Evolutionary conservation across 805 yeast genomes (phyloP), one percentile per base, ranked within the genome.

Genomic region (Torulaspora microellipsoides): DNA sequence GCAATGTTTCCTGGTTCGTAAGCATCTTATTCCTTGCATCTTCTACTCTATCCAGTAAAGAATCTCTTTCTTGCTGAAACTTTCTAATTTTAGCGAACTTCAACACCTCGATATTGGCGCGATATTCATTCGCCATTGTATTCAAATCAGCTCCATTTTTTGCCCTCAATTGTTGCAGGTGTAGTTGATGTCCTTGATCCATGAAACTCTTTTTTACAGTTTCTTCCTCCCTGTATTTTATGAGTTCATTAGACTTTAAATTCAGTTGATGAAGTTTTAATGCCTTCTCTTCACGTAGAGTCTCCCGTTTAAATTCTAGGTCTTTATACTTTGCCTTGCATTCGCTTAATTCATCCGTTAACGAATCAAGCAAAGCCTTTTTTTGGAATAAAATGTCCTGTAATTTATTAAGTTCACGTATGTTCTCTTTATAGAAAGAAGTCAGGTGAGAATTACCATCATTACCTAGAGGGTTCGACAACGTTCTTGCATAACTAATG

Each of bases 111-210:
- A 77, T 66, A 52, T 72, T 63, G 0, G 47, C 29, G 14, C 58
- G 52, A 43, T 66, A 70, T 3, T 54, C 66, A 32, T 65, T 63
- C 15, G 62, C 64, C 23, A 67, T 38, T 14, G 64, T 59, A 30
- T 64, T 66, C 14, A 67, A 52, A 20, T 69, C 66, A 29, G 67
- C 66, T 13, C 71, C 71, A 39, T 67, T 59, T 23, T 66, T 67
- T 12, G 62, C 58, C 23, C 60, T 56, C 45, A 64, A 38, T 47
- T 65, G 61, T 35, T 64, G 56, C 31, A 62, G 33, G 42, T 65
- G 62, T 17, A 70, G 51, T 14, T 64, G 67, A 37, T 65, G 70
- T 3, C 62, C 66, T 13, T 52, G 59, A 39, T 46, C 57, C 38
- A 56, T 45, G 34, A 49, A 54, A 31, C 42, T 43, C 31, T 49